Evolutionary conservation across 2,329 filamentous ascomycete genomes (phyloP).

Genomic region (Fusarium austroafricanum): DNA sequence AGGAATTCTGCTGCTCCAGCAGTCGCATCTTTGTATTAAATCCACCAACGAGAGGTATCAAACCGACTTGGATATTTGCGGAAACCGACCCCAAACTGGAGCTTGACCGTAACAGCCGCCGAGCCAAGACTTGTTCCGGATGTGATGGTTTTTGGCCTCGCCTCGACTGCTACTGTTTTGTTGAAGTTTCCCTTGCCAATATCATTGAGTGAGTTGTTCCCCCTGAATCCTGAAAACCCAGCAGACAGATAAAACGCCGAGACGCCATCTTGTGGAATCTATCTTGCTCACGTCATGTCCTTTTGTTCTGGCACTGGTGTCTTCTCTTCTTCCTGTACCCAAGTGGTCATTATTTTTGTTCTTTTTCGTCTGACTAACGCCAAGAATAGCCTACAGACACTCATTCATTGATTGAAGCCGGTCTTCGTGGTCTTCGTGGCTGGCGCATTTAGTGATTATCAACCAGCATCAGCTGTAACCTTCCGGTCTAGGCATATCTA

Average conservation of each 20-base stretch:
- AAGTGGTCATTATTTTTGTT: slow-evolving; percentile 37
- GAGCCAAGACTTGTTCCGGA: slow-evolving; percentile 37
- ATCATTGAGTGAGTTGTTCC: slow-evolving; percentile 24
- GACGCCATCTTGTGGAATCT: slow-evolving; percentile 21
- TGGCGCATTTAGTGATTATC: not conserved
- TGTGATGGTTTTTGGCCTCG: slow-evolving; percentile 12
- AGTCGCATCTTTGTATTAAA: slow-evolving; percentile 31
- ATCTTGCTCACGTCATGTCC: slow-evolving; percentile 31
- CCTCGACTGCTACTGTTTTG: slow-evolving; percentile 11
- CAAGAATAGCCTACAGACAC: slow-evolving; percentile 20
- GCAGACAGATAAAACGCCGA: slow-evolving; percentile 34
- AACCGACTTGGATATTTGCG: slow-evolving; percentile 24
- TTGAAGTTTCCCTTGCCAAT: slow-evolving; percentile 24
- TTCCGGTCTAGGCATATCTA: slow-evolving; percentile 8
- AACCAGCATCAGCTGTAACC: slow-evolving; percentile 18
- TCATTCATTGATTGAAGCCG: slow-evolving; percentile 34
- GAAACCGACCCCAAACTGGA: slow-evolving; percentile 39
- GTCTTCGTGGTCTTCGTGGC: slow-evolving; percentile 40
- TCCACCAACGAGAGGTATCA: slow-evolving; percentile 39
- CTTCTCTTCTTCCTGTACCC: slow-evolving; percentile 19
- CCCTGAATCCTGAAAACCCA: slow-evolving; percentile 24
- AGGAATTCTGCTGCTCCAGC: slow-evolving; percentile 31
- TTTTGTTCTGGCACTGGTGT: slow-evolving; percentile 28
- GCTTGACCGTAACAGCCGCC: slow-evolving; percentile 30
- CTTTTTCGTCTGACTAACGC: slow-evolving; percentile 21